These are phyloP conservation scores for Xylaria grammica DNA, from an alignment of 495 filamentous ascomycete species.

Conservation along the genomic window DNA sequence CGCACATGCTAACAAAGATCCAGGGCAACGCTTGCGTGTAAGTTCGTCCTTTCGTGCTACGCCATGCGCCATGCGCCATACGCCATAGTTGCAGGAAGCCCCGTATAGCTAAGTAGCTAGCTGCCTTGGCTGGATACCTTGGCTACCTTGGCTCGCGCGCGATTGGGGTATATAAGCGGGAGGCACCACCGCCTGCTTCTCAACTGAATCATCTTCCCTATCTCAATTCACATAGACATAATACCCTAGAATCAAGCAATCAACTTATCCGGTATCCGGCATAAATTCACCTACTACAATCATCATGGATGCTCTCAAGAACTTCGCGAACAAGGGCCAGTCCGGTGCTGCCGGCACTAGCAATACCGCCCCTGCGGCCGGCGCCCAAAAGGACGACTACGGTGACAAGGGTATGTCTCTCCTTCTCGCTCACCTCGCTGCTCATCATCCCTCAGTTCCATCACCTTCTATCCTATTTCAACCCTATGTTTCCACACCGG, in stretches of 20 bases:
- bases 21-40: not conserved
- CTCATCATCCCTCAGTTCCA: not conserved
- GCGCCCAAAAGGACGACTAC: slow-evolving; percentile 39
- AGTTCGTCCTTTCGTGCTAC: not conserved
- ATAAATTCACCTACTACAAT: not conserved
- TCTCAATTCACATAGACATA: not conserved
- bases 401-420: slow-evolving; percentile 48
- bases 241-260: not conserved
- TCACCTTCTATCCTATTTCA: not conserved
- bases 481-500: no score
- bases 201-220: not conserved
- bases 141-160: no score
- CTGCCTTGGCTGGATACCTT: not conserved
- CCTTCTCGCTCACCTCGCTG: not conserved
- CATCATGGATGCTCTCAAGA: slow-evolving; percentile 48
- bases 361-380: not conserved
- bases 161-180: not conserved
- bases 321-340: slow-evolving; percentile 21
- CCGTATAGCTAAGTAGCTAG: not conserved
- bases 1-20: not conserved
- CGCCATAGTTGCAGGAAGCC: not conserved
- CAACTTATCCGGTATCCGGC: not conserved
- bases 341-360: slow-evolving; percentile 26
- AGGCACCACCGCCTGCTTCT: not conserved
- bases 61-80: not conserved